A percentile compares a stretch with the other conserved stretches of the same genome.
Conservation (phyloP, 2,329 filamentous ascomycete genomes). For the Cadophora gregata region DNA sequence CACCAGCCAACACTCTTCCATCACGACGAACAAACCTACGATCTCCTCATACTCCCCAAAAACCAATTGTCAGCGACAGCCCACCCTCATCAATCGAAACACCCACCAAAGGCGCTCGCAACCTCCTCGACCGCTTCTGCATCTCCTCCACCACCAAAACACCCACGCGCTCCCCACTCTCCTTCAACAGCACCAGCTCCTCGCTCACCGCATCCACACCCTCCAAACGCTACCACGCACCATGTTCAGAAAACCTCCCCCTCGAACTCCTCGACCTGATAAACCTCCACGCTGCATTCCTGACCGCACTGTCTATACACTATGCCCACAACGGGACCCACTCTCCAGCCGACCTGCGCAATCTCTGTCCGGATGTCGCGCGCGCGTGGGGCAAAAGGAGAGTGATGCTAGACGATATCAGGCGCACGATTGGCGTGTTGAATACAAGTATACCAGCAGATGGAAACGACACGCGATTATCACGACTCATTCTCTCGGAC, state of each 20-base stretch:
- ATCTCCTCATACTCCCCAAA: conserved; percentile 40
- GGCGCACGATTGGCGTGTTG: conserved; percentile 69
- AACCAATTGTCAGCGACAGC: conserved; percentile 27
- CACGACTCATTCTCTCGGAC: conserved; percentile 51
- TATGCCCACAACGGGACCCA: conserved; percentile 70
- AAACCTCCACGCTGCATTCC: conserved; percentile 68
- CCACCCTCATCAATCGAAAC: conserved; percentile 36
- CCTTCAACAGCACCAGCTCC: conserved; percentile 30
- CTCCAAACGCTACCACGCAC: background rate
- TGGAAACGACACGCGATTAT: conserved; percentile 46
- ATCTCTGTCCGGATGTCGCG: conserved; percentile 66
- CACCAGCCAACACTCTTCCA: conserved; percentile 14
- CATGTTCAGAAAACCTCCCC: conserved; percentile 48
- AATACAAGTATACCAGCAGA: conserved; percentile 43
- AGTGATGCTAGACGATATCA: conserved; percentile 69
- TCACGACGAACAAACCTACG: conserved; percentile 8
- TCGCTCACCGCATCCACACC: conserved; percentile 24
- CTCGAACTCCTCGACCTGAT: conserved; percentile 64
- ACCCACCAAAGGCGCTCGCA: conserved; percentile 42
- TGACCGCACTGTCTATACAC: conserved; percentile 72
- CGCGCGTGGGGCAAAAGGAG: conserved; percentile 75
- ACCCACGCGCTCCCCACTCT: conserved; percentile 33
- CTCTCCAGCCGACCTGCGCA: conserved; percentile 67
- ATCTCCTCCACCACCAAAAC: conserved; percentile 37
- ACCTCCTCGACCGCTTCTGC: conserved; percentile 41